These are phyloP conservation scores for Barnettozyma pratensis DNA, from an alignment of 805 yeast genomes.

Conservation along the genomic window DNA sequence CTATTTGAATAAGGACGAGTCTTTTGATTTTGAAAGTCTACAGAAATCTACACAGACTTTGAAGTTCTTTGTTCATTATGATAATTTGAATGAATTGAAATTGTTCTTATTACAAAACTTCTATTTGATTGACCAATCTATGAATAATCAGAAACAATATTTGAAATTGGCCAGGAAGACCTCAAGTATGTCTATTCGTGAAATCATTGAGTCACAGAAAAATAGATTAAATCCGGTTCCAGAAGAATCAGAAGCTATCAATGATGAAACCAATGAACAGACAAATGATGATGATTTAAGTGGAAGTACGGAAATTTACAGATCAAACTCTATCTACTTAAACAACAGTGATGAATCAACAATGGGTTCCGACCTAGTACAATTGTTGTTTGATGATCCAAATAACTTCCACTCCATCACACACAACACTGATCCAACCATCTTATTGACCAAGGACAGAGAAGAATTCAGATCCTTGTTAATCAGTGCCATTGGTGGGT, in stretches of 20 bases:
- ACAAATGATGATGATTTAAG: neutral
- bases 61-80: constrained; percentile 53
- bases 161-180: constrained; percentile 17
- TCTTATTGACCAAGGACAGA: constrained; percentile 17
- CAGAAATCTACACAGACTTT: constrained; percentile 33
- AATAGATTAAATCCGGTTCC: neutral
- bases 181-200: constrained; percentile 21
- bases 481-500: constrained; percentile 37
- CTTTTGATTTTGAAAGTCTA: constrained; percentile 33
- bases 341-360: constrained; percentile 17
- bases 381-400: constrained; percentile 31
- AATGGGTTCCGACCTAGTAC: constrained; percentile 5
- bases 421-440: constrained; percentile 34
- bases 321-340: constrained; percentile 22
- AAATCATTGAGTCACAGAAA: constrained; percentile 12
- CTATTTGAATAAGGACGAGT: constrained; percentile 18
- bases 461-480: constrained; percentile 24
- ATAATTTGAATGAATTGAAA: constrained; percentile 50
- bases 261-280: neutral
- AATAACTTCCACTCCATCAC: constrained; percentile 30
- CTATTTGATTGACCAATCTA: constrained; percentile 19
- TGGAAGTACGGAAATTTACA: constrained; percentile 8
- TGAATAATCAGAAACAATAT: constrained; percentile 15
- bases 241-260: neutral
- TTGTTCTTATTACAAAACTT: constrained; percentile 41